phyloP scores from a whole-genome alignment of 495 filamentous ascomycete species.

The Lophiostoma macrostomum region DNA sequence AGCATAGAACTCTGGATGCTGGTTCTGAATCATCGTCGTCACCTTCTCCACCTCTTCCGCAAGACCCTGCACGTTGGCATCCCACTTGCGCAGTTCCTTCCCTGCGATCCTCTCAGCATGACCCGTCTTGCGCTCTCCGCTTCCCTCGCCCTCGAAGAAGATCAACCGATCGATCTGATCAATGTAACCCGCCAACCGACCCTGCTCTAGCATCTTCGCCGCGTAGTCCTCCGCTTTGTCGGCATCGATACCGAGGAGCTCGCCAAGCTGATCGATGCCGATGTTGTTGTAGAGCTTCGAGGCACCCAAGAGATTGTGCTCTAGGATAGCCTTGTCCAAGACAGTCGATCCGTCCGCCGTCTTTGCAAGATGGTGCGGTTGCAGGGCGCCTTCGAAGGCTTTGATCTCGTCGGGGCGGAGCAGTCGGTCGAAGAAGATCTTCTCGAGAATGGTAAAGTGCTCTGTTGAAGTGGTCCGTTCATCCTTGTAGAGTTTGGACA shows the following conservation, averaged over 20 bases:
- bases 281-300: constrained; percentile 91
- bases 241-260: constrained; percentile 70
- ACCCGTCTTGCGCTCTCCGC: constrained; percentile 58
- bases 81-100: constrained; percentile 78
- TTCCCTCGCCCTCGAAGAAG: constrained; percentile 74
- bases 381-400: constrained; percentile 75
- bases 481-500: constrained; percentile 89
- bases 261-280: constrained; percentile 69
- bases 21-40: constrained; percentile 66
- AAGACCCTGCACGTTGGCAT: constrained; percentile 77
- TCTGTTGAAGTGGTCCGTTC: constrained; percentile 72
- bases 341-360: constrained; percentile 90
- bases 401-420: constrained; percentile 75
- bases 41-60: constrained; percentile 88
- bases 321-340: constrained; percentile 87
- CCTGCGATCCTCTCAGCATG: constrained; percentile 58
- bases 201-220: constrained; percentile 93
- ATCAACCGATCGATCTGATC: constrained; percentile 92
- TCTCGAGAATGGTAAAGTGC: constrained; percentile 88
- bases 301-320: constrained; percentile 88
- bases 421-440: constrained; percentile 93
- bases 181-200: constrained; percentile 77
- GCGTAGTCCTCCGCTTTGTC: constrained; percentile 89
- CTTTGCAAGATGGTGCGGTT: constrained; percentile 82
- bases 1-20: constrained; percentile 54